Evolutionary conservation across 2,329 filamentous ascomycete genomes (phyloP).

Genomic region (Penicillium aurantiogriseum): DNA sequence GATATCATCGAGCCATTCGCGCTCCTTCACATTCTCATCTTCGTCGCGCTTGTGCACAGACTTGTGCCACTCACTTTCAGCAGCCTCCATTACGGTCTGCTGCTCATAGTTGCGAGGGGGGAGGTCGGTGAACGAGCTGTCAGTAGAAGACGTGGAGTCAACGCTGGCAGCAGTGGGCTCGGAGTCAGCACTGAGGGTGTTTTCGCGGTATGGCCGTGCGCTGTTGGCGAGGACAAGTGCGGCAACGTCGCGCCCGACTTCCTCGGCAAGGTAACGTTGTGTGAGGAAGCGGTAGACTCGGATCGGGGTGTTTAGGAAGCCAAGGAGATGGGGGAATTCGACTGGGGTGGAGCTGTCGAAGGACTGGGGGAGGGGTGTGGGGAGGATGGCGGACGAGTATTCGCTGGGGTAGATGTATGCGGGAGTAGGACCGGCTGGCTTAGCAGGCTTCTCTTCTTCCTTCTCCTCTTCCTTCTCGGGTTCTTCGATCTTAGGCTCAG

Average conservation of each 20-base stretch:
- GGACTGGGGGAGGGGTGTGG: slow-evolving; percentile 62
- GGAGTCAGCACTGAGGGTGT: slow-evolving; percentile 21
- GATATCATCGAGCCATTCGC: slow-evolving; percentile 72
- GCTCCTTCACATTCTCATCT: slow-evolving; percentile 59
- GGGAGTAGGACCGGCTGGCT: slow-evolving; percentile 59
- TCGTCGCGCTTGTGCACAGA: slow-evolving; percentile 60
- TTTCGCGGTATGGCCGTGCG: slow-evolving; percentile 42
- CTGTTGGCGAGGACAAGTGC: slow-evolving; percentile 68
- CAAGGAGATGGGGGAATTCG: slow-evolving; percentile 83
- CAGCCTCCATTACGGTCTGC: slow-evolving; percentile 62
- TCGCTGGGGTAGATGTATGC: slow-evolving; percentile 72
- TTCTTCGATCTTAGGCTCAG: slow-evolving; percentile 52
- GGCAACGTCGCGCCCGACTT: slow-evolving; percentile 82
- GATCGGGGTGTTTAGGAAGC: slow-evolving; percentile 84
- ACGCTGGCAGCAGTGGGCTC: slow-evolving; percentile 15
- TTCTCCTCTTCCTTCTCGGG: slow-evolving; percentile 39
- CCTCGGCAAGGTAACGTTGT: slow-evolving; percentile 76
- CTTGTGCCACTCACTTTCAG: slow-evolving; percentile 84
- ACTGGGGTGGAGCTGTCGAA: slow-evolving; percentile 73
- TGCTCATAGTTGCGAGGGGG: slow-evolving; percentile 57
- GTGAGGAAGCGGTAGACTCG: slow-evolving; percentile 86
- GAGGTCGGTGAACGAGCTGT: slow-evolving; percentile 32
- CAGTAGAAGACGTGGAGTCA: slow-evolving; percentile 41
- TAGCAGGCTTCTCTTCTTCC: slow-evolving; percentile 44
- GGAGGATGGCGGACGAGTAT: slow-evolving; percentile 69